These are phyloP conservation scores for Cenchrus fungigraminus DNA, from an alignment of 176 grass and related monocot species.

Conservation along the genomic window DNA sequence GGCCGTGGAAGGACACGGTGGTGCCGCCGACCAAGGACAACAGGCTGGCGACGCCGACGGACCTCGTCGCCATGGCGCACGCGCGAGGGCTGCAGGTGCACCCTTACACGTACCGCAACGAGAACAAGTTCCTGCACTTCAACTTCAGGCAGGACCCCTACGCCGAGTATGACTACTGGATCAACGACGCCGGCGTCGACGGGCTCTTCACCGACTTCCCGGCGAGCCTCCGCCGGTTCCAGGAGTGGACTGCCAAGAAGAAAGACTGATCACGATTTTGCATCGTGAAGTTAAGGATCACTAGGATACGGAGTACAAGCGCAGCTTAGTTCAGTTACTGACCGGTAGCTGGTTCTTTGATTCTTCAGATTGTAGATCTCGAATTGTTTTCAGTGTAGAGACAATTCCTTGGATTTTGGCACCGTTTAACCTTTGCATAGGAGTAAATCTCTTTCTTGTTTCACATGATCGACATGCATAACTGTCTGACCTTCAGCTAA, in stretches of 20 bases:
- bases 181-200: slow-evolving; percentile 51
- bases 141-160: slow-evolving; percentile 62
- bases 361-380: not conserved
- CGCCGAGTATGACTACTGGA: slow-evolving; percentile 65
- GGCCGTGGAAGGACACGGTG: slow-evolving; percentile 63
- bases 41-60: slow-evolving; percentile 41
- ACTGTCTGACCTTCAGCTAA: not conserved
- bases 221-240: slow-evolving; percentile 54
- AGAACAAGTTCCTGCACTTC: slow-evolving; percentile 61
- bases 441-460: not conserved
- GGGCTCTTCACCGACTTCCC: slow-evolving; percentile 63
- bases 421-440: not conserved
- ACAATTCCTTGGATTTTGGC: slow-evolving; percentile 1
- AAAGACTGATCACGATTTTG: slow-evolving; percentile 1
- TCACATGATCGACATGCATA: not conserved
- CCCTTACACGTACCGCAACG: slow-evolving; percentile 61
- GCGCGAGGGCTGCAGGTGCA: slow-evolving; percentile 54
- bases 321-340: not conserved
- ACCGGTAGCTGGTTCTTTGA: not conserved
- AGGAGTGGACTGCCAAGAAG: slow-evolving; percentile 41
- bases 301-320: not conserved
- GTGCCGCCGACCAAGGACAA: slow-evolving; percentile 55
- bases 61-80: slow-evolving; percentile 60
- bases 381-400: not conserved
- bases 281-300: not conserved